phyloP scores from a whole-genome alignment of 345 rosid genomes.

The Gossypium anomalum region DNA sequence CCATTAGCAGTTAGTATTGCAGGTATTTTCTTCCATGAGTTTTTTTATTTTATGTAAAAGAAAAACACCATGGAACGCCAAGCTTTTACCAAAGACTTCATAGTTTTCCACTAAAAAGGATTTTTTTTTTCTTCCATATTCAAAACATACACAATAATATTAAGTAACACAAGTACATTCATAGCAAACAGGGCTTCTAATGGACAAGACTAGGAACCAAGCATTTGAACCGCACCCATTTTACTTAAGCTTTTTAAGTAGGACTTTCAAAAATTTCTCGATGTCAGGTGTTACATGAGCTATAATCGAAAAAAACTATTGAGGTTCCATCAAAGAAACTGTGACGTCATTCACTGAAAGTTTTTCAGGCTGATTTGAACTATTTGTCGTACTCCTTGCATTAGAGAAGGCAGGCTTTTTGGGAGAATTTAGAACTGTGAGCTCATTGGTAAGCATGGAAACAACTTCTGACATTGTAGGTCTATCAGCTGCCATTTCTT shows the following conservation, averaged over 20 bases:
- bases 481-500: conserved; percentile 26
- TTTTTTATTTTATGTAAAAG: too few species aligned
- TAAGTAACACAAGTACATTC: too few species aligned
- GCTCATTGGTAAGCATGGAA: conserved; percentile 22
- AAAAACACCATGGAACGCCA: too few species aligned
- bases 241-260: too few species aligned
- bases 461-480: conserved; percentile 25
- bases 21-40: neutral
- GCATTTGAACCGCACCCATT: too few species aligned
- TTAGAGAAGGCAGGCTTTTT: conserved; percentile 21
- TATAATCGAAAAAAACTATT: neutral
- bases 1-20: neutral
- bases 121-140: too few species aligned
- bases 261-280: neutral
- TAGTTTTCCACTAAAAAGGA: too few species aligned
- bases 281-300: too few species aligned
- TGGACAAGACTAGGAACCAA: too few species aligned
- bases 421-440: conserved; percentile 9
- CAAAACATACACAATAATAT: too few species aligned
- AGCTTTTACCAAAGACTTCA: too few species aligned
- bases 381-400: neutral
- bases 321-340: neutral
- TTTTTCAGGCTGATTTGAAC: neutral
- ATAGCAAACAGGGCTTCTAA: too few species aligned
- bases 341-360: neutral